Base-by-base conservation (phyloP, 2,329 filamentous ascomycete species). In the Diaporthe citri region DNA sequence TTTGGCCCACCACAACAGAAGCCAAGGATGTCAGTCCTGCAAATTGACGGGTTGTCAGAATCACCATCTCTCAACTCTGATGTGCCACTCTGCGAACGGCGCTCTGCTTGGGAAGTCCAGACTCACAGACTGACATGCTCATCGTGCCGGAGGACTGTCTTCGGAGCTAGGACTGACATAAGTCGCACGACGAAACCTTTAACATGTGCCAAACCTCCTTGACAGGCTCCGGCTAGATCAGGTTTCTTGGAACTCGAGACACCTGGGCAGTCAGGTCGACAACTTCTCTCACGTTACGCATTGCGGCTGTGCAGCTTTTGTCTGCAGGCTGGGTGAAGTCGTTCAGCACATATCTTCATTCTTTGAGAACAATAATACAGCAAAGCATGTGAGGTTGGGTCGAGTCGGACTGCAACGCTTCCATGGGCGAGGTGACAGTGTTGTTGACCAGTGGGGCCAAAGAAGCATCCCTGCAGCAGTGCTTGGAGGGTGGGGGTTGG, bases 121-220 rank as follows among this genome's bases (percentile, higher is more conserved):
- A 10, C 62, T 20, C 15, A 28, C 64, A 13, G 43, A 25, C 31
- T 51, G 12, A 20, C 12, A 51, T 66, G 43, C 20, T 51, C 6
- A 51, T n/a, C 7, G 12, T 36, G 28, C 22, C 43, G 20, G 51
- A n/a, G 43, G 3, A n/a, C 2, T 36, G 62, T n/a, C 7, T 39
- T 22, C 20, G 48, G 34, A 20, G 64, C 64, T 15, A 28, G 15
- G 22, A 28, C 12, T 5, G 8, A 6, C 9, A 17, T 39, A 22
- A 10, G 64, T 69, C 64, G n/a, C 64, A 69, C 34, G 22, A 69
- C 48, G 22, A 39, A 55, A 69, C 64, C 48, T 69, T 69, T 69
- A 55, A 48, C 28, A 48, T 66, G 12, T 34, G 20, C 10, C 17
- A 46, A 22, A 41, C 28, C 12, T 9, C 60, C 60, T 13, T 48